phyloP scores from a whole-genome alignment of 1,284 basidiomycete genomes.

The Ceratobasidium sp. region DNA sequence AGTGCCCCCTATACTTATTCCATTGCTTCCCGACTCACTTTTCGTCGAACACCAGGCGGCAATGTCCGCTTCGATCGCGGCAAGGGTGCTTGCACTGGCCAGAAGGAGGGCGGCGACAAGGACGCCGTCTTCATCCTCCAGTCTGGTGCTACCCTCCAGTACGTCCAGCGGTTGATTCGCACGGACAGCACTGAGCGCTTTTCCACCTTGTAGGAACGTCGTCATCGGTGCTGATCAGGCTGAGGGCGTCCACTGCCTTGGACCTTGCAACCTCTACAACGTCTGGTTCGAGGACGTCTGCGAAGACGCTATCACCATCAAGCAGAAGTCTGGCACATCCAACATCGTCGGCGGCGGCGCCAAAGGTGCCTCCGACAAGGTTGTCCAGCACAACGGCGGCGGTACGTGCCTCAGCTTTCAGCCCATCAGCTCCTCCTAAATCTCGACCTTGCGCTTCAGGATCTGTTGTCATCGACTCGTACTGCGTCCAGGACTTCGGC shows the following conservation, averaged over 20 bases:
- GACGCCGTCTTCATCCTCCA: constrained; percentile 51
- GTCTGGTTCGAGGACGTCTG: constrained; percentile 64
- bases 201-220: constrained; percentile 53
- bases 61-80: constrained; percentile 42
- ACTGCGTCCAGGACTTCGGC: constrained; percentile 41
- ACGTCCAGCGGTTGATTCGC: not conserved
- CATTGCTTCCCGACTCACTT: not conserved
- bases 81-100: constrained; percentile 48
- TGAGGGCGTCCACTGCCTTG: constrained; percentile 59
- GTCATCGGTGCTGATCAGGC: constrained; percentile 62
- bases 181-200: not conserved
- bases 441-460: constrained; percentile 13
- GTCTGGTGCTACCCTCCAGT: constrained; percentile 59
- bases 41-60: not conserved
- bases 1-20: constrained; percentile 10
- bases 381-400: constrained; percentile 48
- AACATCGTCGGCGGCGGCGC: constrained; percentile 48
- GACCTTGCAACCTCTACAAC: constrained; percentile 61
- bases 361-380: constrained; percentile 46
- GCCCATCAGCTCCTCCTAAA: no score
- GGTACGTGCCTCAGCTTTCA: constrained; percentile 23
- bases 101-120: constrained; percentile 46
- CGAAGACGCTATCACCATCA: constrained; percentile 60
- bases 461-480: constrained; percentile 27
- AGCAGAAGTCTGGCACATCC: constrained; percentile 47